Evolutionary conservation across 2,329 filamentous ascomycete species (phyloP), one percentile per base, ranked within the genome.

Genomic region (Incumbomyces delicatus): DNA sequence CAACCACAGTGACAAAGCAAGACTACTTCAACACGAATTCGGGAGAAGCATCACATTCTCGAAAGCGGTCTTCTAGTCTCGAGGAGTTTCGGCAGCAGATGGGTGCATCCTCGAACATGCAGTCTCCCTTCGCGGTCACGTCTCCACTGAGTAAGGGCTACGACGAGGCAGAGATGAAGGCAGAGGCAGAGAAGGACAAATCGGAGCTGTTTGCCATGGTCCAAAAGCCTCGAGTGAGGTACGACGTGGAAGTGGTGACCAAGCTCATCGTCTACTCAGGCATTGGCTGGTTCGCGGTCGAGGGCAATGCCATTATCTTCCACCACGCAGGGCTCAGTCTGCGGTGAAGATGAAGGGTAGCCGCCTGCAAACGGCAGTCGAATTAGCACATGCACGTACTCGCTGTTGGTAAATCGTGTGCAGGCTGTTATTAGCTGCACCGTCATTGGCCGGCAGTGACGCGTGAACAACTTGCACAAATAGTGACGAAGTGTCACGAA

Each of bases 201-300:
- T 76, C 74, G 56, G 85, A 94, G 61, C 82, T 96, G 63, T 95
- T 96, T 64, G 83, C 81, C 37, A 80, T 76, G 61, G 73, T 96
- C 46, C 82, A 88, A 53, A 87, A 84, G 66, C 88, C 92, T 41
- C 80, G 92, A 55, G 89, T 95, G 50, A 76, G 89, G 57, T 98
- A 96, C 61, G 92, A 98, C 66, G 90, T 96, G n/a, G 92, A 98
- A 66, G 90, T 98, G 33, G 85, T 98, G 32, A 96, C 92, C 4
- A 96, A 95, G 68, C 67, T 98, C 50, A 85, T 98, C 58, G 87
- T 98, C 18, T 98, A 98, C 69, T 77, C 84, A 49, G 92, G 90
- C 87, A 94, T 95, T 63, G 87, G 75, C 43, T 88, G 82, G 80
- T 70, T 94, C 50, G 85, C 86, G 2, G 80, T 87, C 1, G 85